phyloP scores from a whole-genome alignment of 805 yeast species.

The Yamadazyma sp. region DNA sequence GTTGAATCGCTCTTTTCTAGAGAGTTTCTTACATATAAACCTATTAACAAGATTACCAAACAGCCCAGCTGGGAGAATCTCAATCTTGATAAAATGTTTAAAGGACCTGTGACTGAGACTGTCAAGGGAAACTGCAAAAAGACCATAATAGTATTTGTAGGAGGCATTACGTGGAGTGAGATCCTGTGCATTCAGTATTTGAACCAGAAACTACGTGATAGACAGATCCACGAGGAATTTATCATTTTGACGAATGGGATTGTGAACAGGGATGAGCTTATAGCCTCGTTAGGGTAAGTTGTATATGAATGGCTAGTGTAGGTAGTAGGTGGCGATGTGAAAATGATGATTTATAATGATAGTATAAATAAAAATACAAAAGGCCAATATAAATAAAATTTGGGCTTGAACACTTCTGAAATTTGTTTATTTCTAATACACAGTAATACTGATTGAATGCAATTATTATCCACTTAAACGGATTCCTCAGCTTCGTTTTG shows the following conservation, averaged over 20 bases:
- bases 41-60: conserved; percentile 32
- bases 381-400: too few relatives aligned
- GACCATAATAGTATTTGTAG: conserved; percentile 58
- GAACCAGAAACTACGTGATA: conserved; percentile 42
- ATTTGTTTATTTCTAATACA: conserved; percentile 15
- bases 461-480: conserved; percentile 15
- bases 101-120: conserved; percentile 41
- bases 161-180: conserved; percentile 88
- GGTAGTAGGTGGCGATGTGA: too few relatives aligned
- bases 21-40: conserved; percentile 45
- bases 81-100: conserved; percentile 38
- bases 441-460: conserved; percentile 1
- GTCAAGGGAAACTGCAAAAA: conserved; percentile 20
- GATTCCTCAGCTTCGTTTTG: conserved; percentile 63
- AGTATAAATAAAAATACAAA: too few relatives aligned
- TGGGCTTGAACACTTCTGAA: too few relatives aligned
- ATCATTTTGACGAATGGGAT: conserved; percentile 46
- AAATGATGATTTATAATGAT: too few relatives aligned
- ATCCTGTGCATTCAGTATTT: conserved; percentile 66
- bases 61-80: conserved; percentile 49
- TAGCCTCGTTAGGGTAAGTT: too few relatives aligned
- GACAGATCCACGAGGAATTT: conserved; percentile 32
- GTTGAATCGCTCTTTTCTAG: conserved; percentile 68
- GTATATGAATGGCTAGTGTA: too few relatives aligned
- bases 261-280: conserved; percentile 27